Conservation (phyloP, 495 filamentous ascomycete species). For the Polyplosphaeria fusca region DNA sequence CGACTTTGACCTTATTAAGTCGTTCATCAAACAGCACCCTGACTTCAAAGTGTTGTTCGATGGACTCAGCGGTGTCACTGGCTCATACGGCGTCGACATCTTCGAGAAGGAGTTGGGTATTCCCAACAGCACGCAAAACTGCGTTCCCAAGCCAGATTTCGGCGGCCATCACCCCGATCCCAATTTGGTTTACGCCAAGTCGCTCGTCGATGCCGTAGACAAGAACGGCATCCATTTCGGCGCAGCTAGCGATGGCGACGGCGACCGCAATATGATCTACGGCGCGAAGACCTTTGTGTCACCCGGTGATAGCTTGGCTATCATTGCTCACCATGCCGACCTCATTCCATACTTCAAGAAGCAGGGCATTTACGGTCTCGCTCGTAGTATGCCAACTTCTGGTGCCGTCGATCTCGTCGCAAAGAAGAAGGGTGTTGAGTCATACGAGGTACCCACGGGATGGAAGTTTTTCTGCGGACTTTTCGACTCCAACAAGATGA, state of each 20-base stretch:
- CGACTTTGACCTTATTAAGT: constrained; percentile 91
- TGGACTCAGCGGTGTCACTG: constrained; percentile 89
- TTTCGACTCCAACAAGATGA: constrained; percentile 95
- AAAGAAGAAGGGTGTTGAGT: constrained; percentile 83
- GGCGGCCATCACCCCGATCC: constrained; percentile 96
- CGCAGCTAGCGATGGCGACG: constrained; percentile 92
- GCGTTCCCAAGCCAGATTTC: constrained; percentile 87
- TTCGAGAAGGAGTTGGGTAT: constrained; percentile 92
- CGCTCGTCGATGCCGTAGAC: constrained; percentile 89
- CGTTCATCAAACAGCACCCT: constrained; percentile 76
- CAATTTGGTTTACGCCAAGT: constrained; percentile 97
- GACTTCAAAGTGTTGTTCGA: constrained; percentile 98
- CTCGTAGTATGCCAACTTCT: constrained; percentile 94
- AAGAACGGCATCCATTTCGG: constrained; percentile 91
- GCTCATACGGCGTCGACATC: constrained; percentile 89
- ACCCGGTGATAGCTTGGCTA: constrained; percentile 92
- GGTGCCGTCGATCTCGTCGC: constrained; percentile 94
- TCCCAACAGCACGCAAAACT: constrained; percentile 84
- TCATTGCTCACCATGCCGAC: constrained; percentile 93
- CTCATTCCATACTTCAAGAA: constrained; percentile 97
- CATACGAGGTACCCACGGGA: constrained; percentile 96
- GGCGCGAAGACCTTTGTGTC: constrained; percentile 95
- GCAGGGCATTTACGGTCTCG: constrained; percentile 91
- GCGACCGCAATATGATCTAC: constrained; percentile 99
- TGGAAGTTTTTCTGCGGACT: constrained; percentile 99